Conservation (phyloP, 345 rosid species). For the Excoecaria agallocha region DNA sequence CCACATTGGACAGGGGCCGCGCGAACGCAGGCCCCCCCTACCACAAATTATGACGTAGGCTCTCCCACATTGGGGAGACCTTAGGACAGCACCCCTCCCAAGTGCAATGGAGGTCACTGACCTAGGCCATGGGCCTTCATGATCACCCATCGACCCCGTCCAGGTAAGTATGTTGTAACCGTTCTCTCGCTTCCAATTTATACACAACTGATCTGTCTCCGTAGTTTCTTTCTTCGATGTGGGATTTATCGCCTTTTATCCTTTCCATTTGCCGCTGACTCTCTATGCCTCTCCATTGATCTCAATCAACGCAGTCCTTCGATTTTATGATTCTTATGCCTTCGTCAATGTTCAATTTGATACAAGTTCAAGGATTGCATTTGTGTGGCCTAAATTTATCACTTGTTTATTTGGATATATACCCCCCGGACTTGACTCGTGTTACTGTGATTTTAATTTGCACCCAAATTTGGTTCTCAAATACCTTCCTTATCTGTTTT, state of each 20-base stretch:
- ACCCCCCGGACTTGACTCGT: too few species aligned
- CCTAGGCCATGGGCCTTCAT: slow-evolving; percentile 14
- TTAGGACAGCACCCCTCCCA: slow-evolving; percentile 13
- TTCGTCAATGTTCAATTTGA: too few species aligned
- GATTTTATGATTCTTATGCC: neutral
- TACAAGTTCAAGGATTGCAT: too few species aligned
- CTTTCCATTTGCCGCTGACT: neutral
- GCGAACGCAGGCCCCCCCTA: slow-evolving; percentile 28
- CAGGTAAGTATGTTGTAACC: slow-evolving; percentile 14
- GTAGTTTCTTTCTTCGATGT: neutral
- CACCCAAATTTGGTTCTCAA: too few species aligned
- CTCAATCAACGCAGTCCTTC: neutral
- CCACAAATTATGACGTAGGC: slow-evolving; percentile 38
- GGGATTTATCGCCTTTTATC: neutral
- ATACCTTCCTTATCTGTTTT: too few species aligned
- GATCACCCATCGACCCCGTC: slow-evolving; percentile 32
- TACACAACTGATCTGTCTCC: neutral
- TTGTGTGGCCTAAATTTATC: too few species aligned
- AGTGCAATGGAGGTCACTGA: slow-evolving; percentile 28
- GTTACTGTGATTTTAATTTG: too few species aligned
- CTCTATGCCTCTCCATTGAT: neutral
- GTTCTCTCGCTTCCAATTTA: neutral
- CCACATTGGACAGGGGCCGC: slow-evolving; percentile 8
- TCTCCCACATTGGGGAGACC: slow-evolving; percentile 30
- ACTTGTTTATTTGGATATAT: too few species aligned